A percentile compares a stretch with the other conserved stretches of the same genome.
These are phyloP conservation scores for Symbiodinium natans DNA, from an alignment of 73 alveolate genomes.

Conservation along the genomic window DNA sequence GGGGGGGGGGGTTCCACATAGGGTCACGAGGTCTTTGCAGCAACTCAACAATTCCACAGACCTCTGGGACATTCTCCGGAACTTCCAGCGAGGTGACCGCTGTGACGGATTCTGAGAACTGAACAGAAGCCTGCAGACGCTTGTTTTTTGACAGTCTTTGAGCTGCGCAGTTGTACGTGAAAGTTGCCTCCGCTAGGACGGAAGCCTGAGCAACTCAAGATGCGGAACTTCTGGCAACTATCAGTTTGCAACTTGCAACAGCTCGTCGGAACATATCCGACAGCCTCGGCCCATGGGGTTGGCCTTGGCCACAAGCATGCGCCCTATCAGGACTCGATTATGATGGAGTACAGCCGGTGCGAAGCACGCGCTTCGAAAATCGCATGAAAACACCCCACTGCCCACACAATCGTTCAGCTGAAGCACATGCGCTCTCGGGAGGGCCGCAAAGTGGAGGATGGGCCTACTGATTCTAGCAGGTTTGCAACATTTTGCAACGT, in stretches of 20 bases:
- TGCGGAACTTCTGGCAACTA: background rate
- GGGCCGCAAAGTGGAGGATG: background rate
- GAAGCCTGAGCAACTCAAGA: background rate
- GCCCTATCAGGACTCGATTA: background rate
- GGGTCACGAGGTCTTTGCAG: too few relatives aligned
- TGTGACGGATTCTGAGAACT: slow-evolving; percentile 76
- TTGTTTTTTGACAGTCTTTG: background rate
- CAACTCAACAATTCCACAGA: too few relatives aligned
- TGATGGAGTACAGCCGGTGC: background rate
- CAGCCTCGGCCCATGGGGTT: background rate
- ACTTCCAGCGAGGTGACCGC: slow-evolving; percentile 71
- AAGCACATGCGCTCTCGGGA: background rate
- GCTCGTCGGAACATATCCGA: too few relatives aligned
- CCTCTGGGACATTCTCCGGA: slow-evolving; percentile 92
- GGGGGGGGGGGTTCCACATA: too few relatives aligned
- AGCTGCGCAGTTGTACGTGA: background rate
- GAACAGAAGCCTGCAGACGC: slow-evolving; percentile 47
- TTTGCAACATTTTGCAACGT: background rate
- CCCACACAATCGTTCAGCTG: too few relatives aligned
- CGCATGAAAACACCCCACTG: too few relatives aligned
- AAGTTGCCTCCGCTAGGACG: background rate
- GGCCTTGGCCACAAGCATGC: background rate
- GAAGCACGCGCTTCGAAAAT: too few relatives aligned
- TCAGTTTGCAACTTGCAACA: background rate
- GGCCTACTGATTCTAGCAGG: background rate